Evolutionary conservation across 2,329 filamentous ascomycete genomes (phyloP).

Genomic region (Ophiosphaerella narmari): DNA sequence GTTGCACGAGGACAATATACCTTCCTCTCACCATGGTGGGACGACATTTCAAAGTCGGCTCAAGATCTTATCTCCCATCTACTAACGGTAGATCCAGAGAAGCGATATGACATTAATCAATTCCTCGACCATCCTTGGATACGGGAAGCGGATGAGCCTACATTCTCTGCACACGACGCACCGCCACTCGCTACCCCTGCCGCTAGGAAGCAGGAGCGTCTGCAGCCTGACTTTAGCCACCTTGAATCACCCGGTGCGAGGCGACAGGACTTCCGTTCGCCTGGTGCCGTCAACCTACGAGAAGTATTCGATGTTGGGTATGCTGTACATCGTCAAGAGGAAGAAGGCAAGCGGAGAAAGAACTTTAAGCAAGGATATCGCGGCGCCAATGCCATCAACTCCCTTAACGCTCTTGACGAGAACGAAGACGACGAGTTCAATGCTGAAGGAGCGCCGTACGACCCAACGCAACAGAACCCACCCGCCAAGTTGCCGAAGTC

Average conservation of each 20-base stretch:
- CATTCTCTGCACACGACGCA: constrained; percentile 69
- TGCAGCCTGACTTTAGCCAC: constrained; percentile 58
- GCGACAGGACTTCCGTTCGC: constrained; percentile 90
- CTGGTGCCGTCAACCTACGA: constrained; percentile 90
- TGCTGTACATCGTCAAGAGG: constrained; percentile 93
- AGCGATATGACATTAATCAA: constrained; percentile 89
- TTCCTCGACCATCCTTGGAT: constrained; percentile 98
- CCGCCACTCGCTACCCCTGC: constrained; percentile 73
- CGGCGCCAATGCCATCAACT: constrained; percentile 66
- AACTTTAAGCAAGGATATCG: constrained; percentile 75
- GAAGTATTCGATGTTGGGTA: constrained; percentile 99
- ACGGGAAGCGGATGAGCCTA: constrained; percentile 69
- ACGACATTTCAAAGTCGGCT: constrained; percentile 93
- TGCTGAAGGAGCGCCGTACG: constrained; percentile 63
- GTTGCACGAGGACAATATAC: constrained; percentile 96
- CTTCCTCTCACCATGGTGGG: constrained; percentile 98
- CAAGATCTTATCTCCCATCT: constrained; percentile 94
- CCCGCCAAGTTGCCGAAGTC: constrained; percentile 71
- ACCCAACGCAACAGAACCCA: constrained; percentile 52
- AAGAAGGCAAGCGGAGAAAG: constrained; percentile 90
- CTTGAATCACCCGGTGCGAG: constrained; percentile 67
- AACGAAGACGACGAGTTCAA: constrained; percentile 69
- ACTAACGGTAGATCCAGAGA: constrained; percentile 90
- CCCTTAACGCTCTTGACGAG: constrained; percentile 68
- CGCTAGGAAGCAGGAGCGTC: constrained; percentile 61